Evolutionary conservation across 1,139 yeast genomes (phyloP).

Genomic region (Geotrichum candidum): DNA sequence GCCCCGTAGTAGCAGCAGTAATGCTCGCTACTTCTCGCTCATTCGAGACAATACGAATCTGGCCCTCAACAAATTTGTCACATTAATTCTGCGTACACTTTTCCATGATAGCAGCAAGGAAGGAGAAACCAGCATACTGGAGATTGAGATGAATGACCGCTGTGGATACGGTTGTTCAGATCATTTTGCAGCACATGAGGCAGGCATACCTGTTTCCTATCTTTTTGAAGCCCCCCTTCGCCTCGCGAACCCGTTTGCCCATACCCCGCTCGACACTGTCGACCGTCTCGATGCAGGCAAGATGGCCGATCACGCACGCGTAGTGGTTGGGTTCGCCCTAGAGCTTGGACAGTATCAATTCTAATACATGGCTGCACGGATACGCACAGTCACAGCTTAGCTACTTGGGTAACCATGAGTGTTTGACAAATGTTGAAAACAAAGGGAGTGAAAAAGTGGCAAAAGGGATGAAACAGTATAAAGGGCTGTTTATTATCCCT

Average conservation of each 20-base stretch:
- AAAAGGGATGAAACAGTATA: too few species aligned
- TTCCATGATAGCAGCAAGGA: not conserved
- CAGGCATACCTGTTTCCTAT: slow-evolving; percentile 76
- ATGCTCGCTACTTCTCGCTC: slow-evolving; percentile 67
- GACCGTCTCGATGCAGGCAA: slow-evolving; percentile 74
- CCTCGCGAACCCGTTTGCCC: slow-evolving; percentile 62
- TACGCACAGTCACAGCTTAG: not conserved
- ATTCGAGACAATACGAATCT: slow-evolving; percentile 66
- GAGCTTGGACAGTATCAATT: not conserved
- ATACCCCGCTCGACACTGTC: slow-evolving; percentile 71
- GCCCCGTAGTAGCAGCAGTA: slow-evolving; percentile 62
- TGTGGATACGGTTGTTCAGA: slow-evolving; percentile 96
- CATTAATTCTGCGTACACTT: not conserved
- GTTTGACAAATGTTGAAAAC: too few species aligned
- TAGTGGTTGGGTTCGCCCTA: slow-evolving; percentile 57
- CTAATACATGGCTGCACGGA: not conserved
- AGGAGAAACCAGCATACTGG: slow-evolving; percentile 44
- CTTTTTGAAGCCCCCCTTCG: slow-evolving; percentile 71
- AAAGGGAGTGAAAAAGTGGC: too few species aligned
- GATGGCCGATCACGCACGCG: slow-evolving; percentile 69
- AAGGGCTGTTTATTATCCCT: too few species aligned
- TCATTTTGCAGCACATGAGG: slow-evolving; percentile 80
- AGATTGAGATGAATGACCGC: slow-evolving; percentile 49
- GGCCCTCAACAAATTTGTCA: slow-evolving; percentile 53
- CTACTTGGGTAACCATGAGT: too few species aligned